Evolutionary conservation across 768 basidiomycete genomes (phyloP), one percentile per base, ranked within the genome.

Genomic region (Pisolithus orientalis): DNA sequence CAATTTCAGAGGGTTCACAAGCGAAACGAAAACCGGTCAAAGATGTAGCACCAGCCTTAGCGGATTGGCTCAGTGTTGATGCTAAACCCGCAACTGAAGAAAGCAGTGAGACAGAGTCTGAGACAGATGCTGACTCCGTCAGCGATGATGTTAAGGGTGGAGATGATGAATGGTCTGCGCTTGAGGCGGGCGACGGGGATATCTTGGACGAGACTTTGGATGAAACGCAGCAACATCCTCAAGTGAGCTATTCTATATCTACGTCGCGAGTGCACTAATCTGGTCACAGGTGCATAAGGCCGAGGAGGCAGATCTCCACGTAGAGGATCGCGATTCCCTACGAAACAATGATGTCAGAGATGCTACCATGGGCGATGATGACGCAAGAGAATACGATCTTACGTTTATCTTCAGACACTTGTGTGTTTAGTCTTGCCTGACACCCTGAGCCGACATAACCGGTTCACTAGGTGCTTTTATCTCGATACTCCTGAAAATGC

Each of bases 401-500:
- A 79, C 82, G 24, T 69, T 73, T 56, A 90, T 94, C 49, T 95
- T 96, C 71, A 83, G 67, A 59, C 90, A 96, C 70, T 66, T 94
- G 87, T 91, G 55, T 53, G 85, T 73, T 2, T 37, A 24, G 11
- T 6, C 27, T 34, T 40, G 17, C 49, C 8, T 39, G 8, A 28
- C 21, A 27, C 21, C 21, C n/a, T 39, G 16, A 24, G 34, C 13
- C 11, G 14, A 5, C 16, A 10, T 31, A 8, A 42, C 34, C 52
- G 38, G 47, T 47, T 8, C 5, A n/a, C 16, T 49, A 94, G 91
- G 56, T 83, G 82, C 58, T 94, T 95, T 68, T 97, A 96, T 68
- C 74, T 98, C 37, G 94, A 98, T 65, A 80, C 88, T 2, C 78
- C 84, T 0, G 75, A 75, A 21, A 92, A 92, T 59, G 91, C 94